Conservation (phyloP, 495 filamentous ascomycete genomes). For the Lindgomyces ingoldianus region DNA sequence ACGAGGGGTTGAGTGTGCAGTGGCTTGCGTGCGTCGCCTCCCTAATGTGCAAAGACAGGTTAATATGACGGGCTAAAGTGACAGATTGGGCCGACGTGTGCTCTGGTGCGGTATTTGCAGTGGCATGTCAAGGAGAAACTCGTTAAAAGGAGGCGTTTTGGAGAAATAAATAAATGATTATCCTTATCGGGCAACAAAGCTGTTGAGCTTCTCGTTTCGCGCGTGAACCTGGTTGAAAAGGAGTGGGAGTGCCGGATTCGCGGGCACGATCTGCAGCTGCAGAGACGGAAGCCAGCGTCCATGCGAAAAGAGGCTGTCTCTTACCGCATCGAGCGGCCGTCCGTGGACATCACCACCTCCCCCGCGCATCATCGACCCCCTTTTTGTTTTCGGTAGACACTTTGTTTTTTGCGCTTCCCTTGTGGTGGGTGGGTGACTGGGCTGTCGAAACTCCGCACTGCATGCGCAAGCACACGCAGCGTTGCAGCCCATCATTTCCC, state of each 20-base stretch:
- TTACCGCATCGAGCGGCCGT: neutral
- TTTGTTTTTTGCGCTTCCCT: neutral
- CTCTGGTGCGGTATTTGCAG: neutral
- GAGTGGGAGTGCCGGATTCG: neutral
- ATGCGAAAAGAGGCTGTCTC: neutral
- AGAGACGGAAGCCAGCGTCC: no score
- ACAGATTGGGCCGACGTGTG: neutral
- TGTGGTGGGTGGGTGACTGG: no score
- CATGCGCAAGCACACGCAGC: no score
- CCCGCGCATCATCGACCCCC: neutral
- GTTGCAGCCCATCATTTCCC: no score
- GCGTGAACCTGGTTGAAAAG: neutral
- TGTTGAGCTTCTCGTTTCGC: neutral
- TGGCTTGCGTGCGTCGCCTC: slow-evolving; percentile 9
- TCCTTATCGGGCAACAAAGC: neutral
- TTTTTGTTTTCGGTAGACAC: neutral
- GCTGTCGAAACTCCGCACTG: no score
- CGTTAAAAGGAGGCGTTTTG: neutral
- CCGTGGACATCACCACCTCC: neutral
- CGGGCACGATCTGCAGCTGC: neutral
- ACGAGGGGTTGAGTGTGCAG: neutral
- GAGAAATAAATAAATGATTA: neutral
- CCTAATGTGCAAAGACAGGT: no score
- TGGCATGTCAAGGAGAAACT: neutral
- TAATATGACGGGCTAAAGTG: neutral